These are phyloP conservation scores for Albifimbria verrucaria DNA, from an alignment of 2,329 filamentous ascomycete genomes.

Conservation along the genomic window DNA sequence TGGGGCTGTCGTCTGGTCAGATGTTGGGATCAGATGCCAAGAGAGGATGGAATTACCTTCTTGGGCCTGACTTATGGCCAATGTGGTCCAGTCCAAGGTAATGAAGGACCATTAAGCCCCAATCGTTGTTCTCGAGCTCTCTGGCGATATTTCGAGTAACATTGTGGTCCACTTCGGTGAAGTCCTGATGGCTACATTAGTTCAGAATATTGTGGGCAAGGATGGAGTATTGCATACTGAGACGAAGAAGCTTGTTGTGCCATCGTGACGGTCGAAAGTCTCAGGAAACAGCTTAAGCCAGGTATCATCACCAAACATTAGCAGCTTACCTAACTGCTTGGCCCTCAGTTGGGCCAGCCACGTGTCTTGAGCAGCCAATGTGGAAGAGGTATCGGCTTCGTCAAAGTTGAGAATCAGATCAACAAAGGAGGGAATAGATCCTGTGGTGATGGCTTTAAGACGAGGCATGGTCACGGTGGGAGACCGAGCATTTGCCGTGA, in stretches of 20 bases:
- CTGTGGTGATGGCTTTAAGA: constrained; percentile 95
- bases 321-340: constrained; percentile 66
- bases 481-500: constrained; percentile 92
- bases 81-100: constrained; percentile 97
- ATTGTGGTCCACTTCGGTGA: constrained; percentile 96
- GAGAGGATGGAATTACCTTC: constrained; percentile 50
- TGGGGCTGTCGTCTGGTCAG: constrained; percentile 57
- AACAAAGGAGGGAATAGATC: constrained; percentile 95
- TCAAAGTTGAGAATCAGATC: constrained; percentile 96
- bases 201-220: not conserved
- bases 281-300: constrained; percentile 96
- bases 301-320: constrained; percentile 97
- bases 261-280: constrained; percentile 82
- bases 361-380: constrained; percentile 83
- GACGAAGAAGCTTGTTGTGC: constrained; percentile 97
- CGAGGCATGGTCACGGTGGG: constrained; percentile 98
- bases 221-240: constrained; percentile 52
- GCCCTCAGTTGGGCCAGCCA: constrained; percentile 93
- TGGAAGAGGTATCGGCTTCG: constrained; percentile 88
- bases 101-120: constrained; percentile 91
- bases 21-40: not conserved
- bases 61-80: constrained; percentile 90
- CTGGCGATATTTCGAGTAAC: constrained; percentile 83
- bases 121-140: constrained; percentile 76
- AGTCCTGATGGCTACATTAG: constrained; percentile 60